Conservation (phyloP, 2,329 filamentous ascomycete genomes). For the Exserohilum turcica region DNA sequence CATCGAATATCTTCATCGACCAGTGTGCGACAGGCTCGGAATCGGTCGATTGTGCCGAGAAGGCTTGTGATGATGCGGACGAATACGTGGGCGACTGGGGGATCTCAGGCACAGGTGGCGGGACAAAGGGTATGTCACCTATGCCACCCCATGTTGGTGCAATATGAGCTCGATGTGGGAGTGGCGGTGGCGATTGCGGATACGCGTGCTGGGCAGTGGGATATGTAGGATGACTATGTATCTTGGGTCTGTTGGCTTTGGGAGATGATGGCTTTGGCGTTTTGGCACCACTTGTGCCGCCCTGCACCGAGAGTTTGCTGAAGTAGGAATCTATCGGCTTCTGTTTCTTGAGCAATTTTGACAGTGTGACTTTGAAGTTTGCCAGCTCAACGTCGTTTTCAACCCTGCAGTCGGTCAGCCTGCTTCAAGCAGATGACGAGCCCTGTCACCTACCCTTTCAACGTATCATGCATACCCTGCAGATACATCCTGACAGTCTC, state of each 20-base stretch:
- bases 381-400: conserved; percentile 39
- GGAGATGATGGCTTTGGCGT: conserved; percentile 40
- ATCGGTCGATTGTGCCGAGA: conserved; percentile 44
- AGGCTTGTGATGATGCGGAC: conserved; percentile 50
- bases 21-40: conserved; percentile 48
- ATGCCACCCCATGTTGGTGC: conserved; percentile 26
- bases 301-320: conserved; percentile 33
- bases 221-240: conserved; percentile 36
- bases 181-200: conserved; percentile 13
- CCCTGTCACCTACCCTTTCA: conserved; percentile 52
- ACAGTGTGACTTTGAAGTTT: conserved; percentile 32
- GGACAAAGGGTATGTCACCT: conserved; percentile 41
- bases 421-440: neutral
- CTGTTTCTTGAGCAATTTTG: conserved; percentile 44
- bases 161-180: conserved; percentile 24
- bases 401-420: conserved; percentile 32
- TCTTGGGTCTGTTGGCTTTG: conserved; percentile 32
- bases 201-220: conserved; percentile 24
- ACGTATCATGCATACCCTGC: conserved; percentile 48
- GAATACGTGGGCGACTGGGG: conserved; percentile 52
- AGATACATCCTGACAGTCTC: conserved; percentile 58
- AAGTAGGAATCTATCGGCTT: conserved; percentile 45
- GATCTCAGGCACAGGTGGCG: conserved; percentile 46
- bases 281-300: conserved; percentile 23
- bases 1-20: conserved; percentile 53